These are phyloP conservation scores for Solanum hybrid DNA, from an alignment of 305 asterid genomes.

Conservation along the genomic window DNA sequence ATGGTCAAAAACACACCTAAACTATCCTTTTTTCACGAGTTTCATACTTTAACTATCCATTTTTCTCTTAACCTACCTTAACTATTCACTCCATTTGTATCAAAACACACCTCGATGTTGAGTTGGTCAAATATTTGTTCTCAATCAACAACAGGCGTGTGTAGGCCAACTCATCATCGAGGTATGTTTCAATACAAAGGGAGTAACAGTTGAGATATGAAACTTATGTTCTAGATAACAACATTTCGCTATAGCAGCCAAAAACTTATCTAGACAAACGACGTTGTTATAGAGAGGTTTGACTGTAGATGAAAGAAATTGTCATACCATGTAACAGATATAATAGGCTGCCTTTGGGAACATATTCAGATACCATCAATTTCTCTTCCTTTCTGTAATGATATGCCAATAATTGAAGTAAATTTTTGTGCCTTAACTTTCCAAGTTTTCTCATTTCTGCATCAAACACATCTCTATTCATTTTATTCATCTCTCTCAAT, in stretches of 20 bases:
- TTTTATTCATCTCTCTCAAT: slow-evolving; percentile 58
- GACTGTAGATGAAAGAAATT: not conserved
- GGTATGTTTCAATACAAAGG: not conserved
- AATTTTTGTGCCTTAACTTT: slow-evolving; percentile 43
- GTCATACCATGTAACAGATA: slow-evolving; percentile 62
- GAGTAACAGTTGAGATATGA: not conserved
- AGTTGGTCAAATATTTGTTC: not conserved
- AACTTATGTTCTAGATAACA: not conserved
- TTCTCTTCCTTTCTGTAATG: slow-evolving; percentile 85
- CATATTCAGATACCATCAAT: slow-evolving; percentile 53
- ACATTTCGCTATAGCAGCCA: not conserved
- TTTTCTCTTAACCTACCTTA: not conserved
- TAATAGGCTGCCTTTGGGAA: slow-evolving; percentile 69
- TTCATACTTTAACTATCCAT: not conserved
- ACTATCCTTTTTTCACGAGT: not conserved
- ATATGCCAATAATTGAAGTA: slow-evolving; percentile 77
- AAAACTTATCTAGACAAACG: not conserved
- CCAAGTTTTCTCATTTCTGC: slow-evolving; percentile 56
- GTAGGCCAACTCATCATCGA: not conserved
- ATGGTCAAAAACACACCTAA: too few relatives aligned
- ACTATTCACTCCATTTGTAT: not conserved
- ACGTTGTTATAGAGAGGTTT: not conserved
- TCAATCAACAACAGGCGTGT: not conserved
- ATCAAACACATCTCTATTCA: slow-evolving; percentile 53
- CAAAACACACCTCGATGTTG: not conserved